Conservation (phyloP, 1,284 basidiomycete species). For the Jaminaea rosea region DNA sequence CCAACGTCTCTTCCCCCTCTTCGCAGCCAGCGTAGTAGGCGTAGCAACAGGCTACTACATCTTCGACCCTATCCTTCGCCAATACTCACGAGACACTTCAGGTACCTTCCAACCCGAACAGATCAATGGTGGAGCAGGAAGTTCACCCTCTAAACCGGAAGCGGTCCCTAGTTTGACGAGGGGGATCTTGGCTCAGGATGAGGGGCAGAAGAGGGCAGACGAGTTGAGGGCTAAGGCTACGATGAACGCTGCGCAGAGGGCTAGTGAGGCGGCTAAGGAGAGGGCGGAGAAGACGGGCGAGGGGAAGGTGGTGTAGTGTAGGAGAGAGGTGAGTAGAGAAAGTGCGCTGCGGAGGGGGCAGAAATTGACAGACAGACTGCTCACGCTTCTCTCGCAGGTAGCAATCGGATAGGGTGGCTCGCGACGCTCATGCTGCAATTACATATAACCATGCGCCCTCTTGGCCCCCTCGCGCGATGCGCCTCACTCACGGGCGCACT, state of each 20-base stretch:
- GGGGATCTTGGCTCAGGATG: no score
- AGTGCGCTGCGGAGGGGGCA: neutral
- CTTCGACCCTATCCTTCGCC: slow-evolving; percentile 7
- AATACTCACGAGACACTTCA: slow-evolving; percentile 53
- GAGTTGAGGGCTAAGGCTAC: neutral
- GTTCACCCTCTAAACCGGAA: no score
- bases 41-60: slow-evolving; percentile 4
- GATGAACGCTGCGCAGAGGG: neutral
- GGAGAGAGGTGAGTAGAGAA: neutral
- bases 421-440: neutral
- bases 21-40: neutral
- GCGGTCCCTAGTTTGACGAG: no score
- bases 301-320: neutral
- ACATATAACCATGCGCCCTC: neutral
- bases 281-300: neutral
- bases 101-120: neutral
- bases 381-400: no score
- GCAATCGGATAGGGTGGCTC: no score
- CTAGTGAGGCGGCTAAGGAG: neutral
- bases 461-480: neutral
- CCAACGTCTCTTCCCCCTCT: neutral
- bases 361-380: neutral
- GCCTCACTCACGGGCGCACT: neutral
- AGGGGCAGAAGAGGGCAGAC: no score
- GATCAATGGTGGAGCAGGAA: no score